Base-by-base conservation (phyloP, 768 basidiomycete species). In the Xerocomellus amylosporus region DNA sequence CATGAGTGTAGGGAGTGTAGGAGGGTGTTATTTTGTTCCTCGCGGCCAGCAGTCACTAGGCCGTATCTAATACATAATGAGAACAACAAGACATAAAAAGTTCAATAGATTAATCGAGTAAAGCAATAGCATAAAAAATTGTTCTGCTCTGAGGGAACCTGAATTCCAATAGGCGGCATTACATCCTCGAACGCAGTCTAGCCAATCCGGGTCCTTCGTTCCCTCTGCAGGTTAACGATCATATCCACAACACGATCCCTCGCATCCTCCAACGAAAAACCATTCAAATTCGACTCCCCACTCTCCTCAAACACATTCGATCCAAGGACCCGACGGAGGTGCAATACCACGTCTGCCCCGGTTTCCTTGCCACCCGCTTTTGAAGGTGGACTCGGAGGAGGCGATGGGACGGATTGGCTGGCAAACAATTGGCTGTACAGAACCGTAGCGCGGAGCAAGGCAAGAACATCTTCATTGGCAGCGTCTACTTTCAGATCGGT, bases 201-300 rank as follows among this genome's bases (percentile, higher is more conserved):
- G n/a, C 59, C 51, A 20, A 39, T 19, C 24, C 52, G 52, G 3
- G 41, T 48, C 71, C 40, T 67, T 66, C 47, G 68, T 64, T 49
- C 63, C 60, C 46, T 63, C 62, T 65, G 73, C 28, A 65, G 58
- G 50, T 72, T 73, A 4, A 79, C 76, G 44, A 90, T 75, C 75
- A 86, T 75, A 72, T 92, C 90, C 44, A 90, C 87, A 34, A 84
- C 84, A n/a, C 77, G 72, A 68, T 91, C 90, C 53, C 85, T 77
- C 44, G 88, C 88, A 55, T 90, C 88, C 67, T 91, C 89, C 49
- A 90, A 66, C 26, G 68, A 67, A 75, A 79, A 51, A 68, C 58
- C 62, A 46, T 58, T 57, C 37, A 39, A 31, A 17, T 48, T 58
- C 22, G 54, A 53, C 20, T 60, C 65, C 36, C 51, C 48, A 30